A percentile compares a stretch with the other conserved stretches of the same genome.
These are phyloP conservation scores for Penicillium psychrofluorescens DNA, from an alignment of 495 filamentous ascomycete genomes.

Conservation along the genomic window DNA sequence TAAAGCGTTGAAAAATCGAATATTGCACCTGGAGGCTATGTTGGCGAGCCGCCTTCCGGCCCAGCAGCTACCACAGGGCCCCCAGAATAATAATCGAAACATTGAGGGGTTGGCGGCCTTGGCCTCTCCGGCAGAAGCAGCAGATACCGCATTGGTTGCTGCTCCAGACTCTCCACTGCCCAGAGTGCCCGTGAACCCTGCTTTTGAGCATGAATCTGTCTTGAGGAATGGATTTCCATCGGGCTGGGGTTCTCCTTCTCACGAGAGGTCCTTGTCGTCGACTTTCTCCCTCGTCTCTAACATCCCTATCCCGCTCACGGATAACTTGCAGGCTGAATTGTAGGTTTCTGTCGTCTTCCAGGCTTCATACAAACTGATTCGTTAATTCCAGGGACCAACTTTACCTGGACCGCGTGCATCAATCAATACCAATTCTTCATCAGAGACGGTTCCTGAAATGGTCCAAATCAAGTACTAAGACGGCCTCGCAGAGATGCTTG, in stretches of 20 bases:
- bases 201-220: too few relatives aligned
- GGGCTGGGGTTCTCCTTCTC: not conserved
- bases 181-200: not conserved
- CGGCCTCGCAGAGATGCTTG: constrained; percentile 9
- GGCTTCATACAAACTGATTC: not conserved
- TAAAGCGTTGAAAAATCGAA: constrained; percentile 27
- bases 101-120: not conserved
- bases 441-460: constrained; percentile 16
- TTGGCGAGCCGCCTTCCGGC: not conserved
- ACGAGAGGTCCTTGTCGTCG: not conserved
- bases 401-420: constrained; percentile 27
- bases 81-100: not conserved
- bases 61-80: not conserved
- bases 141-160: not conserved
- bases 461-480: constrained; percentile 5
- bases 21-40: constrained; percentile 1
- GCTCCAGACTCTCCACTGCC: not conserved
- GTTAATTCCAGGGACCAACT: constrained; percentile 22
- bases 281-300: not conserved
- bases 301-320: not conserved
- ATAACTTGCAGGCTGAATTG: constrained; percentile 4
- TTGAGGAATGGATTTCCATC: not conserved
- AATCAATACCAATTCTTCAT: constrained; percentile 21
- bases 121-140: not conserved
- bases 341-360: not conserved